Evolutionary conservation across 306 rosid species (phyloP).

Genomic region (Quillaja saponaria): DNA sequence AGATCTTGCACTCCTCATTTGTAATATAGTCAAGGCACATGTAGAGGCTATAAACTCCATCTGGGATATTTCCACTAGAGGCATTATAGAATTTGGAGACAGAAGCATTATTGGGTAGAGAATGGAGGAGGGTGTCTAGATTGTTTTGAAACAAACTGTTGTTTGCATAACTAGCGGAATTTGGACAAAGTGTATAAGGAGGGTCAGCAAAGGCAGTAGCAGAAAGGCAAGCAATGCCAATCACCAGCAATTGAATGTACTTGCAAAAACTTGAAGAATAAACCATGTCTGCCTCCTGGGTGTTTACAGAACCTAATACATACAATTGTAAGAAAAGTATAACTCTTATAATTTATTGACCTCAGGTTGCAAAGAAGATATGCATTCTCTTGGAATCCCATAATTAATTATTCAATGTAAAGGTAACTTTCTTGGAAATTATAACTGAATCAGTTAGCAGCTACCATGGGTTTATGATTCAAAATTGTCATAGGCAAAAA

Average conservation of each 20-base stretch:
- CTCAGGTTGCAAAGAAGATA: background rate
- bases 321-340: too few relatives aligned
- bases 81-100: background rate
- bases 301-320: too few relatives aligned
- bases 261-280: constrained; percentile 18
- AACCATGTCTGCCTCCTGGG: constrained; percentile 24
- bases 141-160: constrained; percentile 31
- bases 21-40: constrained; percentile 49
- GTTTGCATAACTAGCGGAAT: constrained; percentile 19
- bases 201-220: constrained; percentile 35
- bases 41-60: constrained; percentile 30
- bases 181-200: constrained; percentile 37
- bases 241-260: constrained; percentile 7
- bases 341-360: too few relatives aligned
- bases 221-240: too few relatives aligned
- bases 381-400: background rate
- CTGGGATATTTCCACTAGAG: constrained; percentile 27
- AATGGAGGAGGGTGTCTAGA: constrained; percentile 26
- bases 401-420: background rate
- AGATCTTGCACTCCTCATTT: constrained; percentile 32
- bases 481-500: too few relatives aligned
- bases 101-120: constrained; percentile 39
- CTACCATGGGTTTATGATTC: background rate
- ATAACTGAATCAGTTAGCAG: too few relatives aligned
- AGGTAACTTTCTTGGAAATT: too few relatives aligned